phyloP scores from a whole-genome alignment of 208 protist species.

The Trypanosoma congolense region DNA sequence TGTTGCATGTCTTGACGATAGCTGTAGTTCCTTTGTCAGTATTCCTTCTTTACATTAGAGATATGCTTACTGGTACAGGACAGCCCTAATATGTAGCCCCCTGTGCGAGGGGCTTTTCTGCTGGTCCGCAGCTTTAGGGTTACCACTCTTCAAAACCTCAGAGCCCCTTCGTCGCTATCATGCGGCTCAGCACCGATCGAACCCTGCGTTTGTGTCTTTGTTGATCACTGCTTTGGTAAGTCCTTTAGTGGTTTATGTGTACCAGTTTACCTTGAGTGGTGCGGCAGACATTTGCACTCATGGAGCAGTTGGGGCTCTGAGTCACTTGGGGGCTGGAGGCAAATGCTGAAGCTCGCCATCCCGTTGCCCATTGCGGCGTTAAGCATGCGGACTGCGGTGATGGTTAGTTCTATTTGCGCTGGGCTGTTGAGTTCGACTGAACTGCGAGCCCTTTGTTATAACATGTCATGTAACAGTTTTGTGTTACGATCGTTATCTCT shows the following conservation, averaged over 20 bases:
- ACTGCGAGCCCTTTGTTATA: constrained; percentile 73
- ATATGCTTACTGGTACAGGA: constrained; percentile 34
- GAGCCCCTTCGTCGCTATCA: constrained; percentile 81
- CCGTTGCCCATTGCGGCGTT: constrained; percentile 80
- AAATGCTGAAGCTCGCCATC: constrained; percentile 55
- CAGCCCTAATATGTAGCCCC: constrained; percentile 39
- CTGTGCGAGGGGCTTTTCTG: constrained; percentile 66
- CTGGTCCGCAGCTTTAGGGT: constrained; percentile 52
- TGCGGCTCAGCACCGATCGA: constrained; percentile 70
- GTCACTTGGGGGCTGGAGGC: constrained; percentile 41
- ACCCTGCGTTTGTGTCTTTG: constrained; percentile 66
- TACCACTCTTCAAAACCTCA: constrained; percentile 51
- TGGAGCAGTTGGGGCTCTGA: constrained; percentile 70
- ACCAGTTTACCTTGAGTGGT: constrained; percentile 65
- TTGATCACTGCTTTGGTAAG: constrained; percentile 52
- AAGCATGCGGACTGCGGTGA: constrained; percentile 78
- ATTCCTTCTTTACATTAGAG: constrained; percentile 51
- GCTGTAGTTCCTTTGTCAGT: constrained; percentile 59
- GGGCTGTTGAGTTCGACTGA: constrained; percentile 49
- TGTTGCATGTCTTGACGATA: constrained; percentile 66
- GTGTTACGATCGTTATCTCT: constrained; percentile 63
- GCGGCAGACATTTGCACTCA: too few species aligned
- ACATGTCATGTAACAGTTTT: constrained; percentile 67
- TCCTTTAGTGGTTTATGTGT: constrained; percentile 57
- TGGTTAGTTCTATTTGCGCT: constrained; percentile 66